Conservation (phyloP, 1,139 yeast species). For the Suhomyces bolitotheri region DNA sequence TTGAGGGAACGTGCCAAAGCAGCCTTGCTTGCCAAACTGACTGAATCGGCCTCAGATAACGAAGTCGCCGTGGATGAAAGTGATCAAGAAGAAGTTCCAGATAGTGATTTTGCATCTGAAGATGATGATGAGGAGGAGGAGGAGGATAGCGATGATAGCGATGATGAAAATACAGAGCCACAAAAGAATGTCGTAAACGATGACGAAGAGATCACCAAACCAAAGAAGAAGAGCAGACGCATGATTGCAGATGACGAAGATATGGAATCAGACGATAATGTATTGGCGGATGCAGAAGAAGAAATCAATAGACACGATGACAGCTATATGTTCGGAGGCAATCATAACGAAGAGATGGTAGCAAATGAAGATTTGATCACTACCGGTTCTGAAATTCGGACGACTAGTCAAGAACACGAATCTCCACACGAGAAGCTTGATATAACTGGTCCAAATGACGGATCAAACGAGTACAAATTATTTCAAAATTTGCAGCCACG, state of each 20-base stretch:
- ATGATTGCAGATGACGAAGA: conserved; percentile 20
- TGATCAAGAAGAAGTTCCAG: conserved; percentile 15
- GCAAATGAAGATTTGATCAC: conserved; percentile 20
- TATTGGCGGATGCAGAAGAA: not conserved
- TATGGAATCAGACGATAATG: conserved; percentile 15
- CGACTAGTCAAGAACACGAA: not conserved
- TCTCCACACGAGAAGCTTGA: conserved; percentile 3
- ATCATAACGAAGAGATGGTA: conserved; percentile 15
- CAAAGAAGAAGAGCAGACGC: conserved; percentile 13
- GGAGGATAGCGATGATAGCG: conserved; percentile 13
- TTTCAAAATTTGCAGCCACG: conserved; percentile 37
- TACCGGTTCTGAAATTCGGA: conserved; percentile 16
- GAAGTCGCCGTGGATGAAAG: conserved; percentile 13
- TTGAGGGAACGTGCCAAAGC: conserved; percentile 38
- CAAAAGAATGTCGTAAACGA: conserved; percentile 15
- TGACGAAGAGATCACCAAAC: conserved; percentile 2
- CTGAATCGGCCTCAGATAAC: conserved; percentile 19
- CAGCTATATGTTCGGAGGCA: conserved; percentile 39
- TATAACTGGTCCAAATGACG: conserved; percentile 6
- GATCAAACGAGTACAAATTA: conserved; percentile 17
- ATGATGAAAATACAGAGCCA: conserved; percentile 20
- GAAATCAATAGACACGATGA: conserved; percentile 25
- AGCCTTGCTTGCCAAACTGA: conserved; percentile 28
- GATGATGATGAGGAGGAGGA: conserved; percentile 25
- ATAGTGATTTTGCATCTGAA: conserved; percentile 25